Evolutionary conservation across 805 yeast species (phyloP), one percentile per base, ranked within the genome.

Genomic region (Wickerhamiella domercqiae): DNA sequence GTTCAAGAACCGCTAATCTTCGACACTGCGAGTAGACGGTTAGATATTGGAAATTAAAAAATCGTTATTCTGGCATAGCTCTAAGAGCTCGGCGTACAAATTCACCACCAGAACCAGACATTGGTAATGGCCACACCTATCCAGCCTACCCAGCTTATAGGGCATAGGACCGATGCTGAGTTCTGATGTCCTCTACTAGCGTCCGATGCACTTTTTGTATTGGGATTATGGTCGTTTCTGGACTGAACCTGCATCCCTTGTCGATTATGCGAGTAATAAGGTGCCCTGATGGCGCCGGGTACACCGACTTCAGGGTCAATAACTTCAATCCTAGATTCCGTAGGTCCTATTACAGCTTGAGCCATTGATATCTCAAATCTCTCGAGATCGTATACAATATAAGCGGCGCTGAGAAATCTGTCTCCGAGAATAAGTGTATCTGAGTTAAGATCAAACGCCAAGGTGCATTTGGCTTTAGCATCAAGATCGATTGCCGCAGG

Each of bases 381-480:
- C 21, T 73, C 80, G 36, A 76, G 59, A 52, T 79, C 79, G 53
- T 66, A 75, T 17, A 75, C 81, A 21, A 69, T 64, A 50, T 78
- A 79, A 4, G 75, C 75, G 30, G 67, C 65, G 39, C 78, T 62
- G 41, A 78, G 57, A 50, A 78, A 68, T 36, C 68, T 64, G 52
- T 76, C 83, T 13, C 87, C 87, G 24, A 78, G 59, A 38, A 74
- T 62, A 21, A 49, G 40, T 59, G 53, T 29, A 3, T 40, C 40
- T 17, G 32, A 25, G 3, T 19, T 21, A 7, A 38, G 41, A 7
- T 33, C 32, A 13, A 24, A n/a, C 7, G 7, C 19, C 5, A 36
- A 31, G 7, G 14, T 30, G 30, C 39, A 36, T 2, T 31, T 13
- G 13, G 39, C 39, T 18, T 35, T 36, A 2, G 14, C 22, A n/a